Base-by-base conservation (phyloP, 345 rosid genomes). In the Hypericum androsaemum region DNA sequence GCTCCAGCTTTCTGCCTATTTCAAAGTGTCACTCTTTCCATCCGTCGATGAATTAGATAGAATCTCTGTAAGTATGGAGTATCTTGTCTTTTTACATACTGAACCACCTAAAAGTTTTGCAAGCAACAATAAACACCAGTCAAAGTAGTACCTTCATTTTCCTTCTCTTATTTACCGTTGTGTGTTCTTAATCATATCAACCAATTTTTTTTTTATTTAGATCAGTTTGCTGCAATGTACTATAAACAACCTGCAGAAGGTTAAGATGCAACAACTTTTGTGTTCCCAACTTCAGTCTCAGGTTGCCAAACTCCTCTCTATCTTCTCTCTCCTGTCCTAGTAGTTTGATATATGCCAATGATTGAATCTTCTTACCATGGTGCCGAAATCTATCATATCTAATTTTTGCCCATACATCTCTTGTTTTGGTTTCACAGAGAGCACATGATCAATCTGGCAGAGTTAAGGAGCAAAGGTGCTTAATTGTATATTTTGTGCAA, bases 271-370 rank as follows among this genome's bases (percentile, higher is more conserved):
- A 59, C 78, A 69, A 71, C 60, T 57, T 59, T 74, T 85, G 44
- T 70, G 79, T 67, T 76, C 77, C 57, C 80, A 74, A 71, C 69
- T 92, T 64, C 74, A 63, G 43, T 68, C 81, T 61, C 82, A 80
- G 97, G 97, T 92, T 35, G 77, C 41, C 63, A 37, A 56, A 50
- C 61, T 48, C 65, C 58, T 50, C 40, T 52, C 9, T 43, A 49
- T 42, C 42, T 43, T 53, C 37, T 13, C 32, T 9, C 3, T 10
- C 5, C 50, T 35, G 35, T 52, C 39, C 50, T 52, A 47, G 5
- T n/a, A 35, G 36, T 7, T 48, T 52, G 32, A 22, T 22, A 22
- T 50, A 7, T 16, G 47, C 22, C 56, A 47, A 49, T 60, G 12
- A 45, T 56, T 54, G 43, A 41, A 64, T 69, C 56, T 46, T 36